Evolutionary conservation across 2,329 filamentous ascomycete species (phyloP), one percentile per base, ranked within the genome.

Genomic region (Fusarium proliferatum): DNA sequence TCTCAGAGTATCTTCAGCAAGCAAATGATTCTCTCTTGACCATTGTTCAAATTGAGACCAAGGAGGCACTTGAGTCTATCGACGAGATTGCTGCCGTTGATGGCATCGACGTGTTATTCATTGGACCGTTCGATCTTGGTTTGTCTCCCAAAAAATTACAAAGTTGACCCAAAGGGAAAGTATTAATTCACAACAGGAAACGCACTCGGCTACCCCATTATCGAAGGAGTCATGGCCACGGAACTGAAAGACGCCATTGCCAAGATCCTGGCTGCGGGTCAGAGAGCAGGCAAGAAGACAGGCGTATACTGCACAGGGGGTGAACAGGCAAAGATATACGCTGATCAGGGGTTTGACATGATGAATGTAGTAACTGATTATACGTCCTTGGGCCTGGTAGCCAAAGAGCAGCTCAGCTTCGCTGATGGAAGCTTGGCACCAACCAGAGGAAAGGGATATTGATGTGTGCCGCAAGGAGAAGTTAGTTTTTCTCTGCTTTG

Each of bases 11-110:
- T 67, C 83, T 88, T 73, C 81, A 85, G 67, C 82, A 85, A 45
- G 86, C 86, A 49, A 88, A 88, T 68, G 82, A 87, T 60, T 74
- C 80, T 36, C 84, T 92, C 28, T 78, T 92, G 65, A 91, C 88
- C 21, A 90, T 92, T 82, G 89, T 92, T 16, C 91, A 92, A 79
- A 92, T 93, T 59, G 91, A 93, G 82, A 92, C 91, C 1, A 83
- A 84, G 68, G 90, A 91, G 78, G 90, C 90, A 2, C 82, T 92
- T 19, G 86, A 89, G 2, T 81, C 82, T 17, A 86, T 92, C 2
- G 89, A 92, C 39, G 88, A 87, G 53, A 92, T 93, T 79, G 89
- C 89, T 46, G 84, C 86, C 26, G 83, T 91, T 28, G 81, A 88
- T 7, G 89, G 89, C 7, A 84, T 92, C 28, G 91, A 93, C 69